Conservation (phyloP, 1,139 yeast genomes). For the Geotrichum siamense region DNA sequence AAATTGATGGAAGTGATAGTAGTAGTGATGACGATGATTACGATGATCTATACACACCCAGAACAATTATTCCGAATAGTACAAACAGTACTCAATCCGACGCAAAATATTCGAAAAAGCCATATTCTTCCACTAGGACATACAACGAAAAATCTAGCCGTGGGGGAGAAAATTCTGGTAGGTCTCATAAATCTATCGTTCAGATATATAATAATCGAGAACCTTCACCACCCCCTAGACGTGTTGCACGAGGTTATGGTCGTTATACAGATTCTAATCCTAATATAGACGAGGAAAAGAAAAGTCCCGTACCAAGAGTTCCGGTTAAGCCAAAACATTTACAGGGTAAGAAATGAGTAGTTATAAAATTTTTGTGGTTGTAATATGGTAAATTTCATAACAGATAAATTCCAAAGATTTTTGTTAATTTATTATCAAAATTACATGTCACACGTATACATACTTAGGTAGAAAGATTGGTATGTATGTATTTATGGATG, state of each 20-base stretch:
- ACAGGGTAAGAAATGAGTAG: conserved; percentile 29
- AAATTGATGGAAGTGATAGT: conserved; percentile 1
- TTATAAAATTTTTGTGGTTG: not conserved
- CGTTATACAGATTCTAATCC: conserved; percentile 48
- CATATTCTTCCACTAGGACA: not conserved
- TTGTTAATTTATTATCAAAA: no score
- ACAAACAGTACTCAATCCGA: conserved; percentile 18
- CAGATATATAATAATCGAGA: conserved; percentile 47
- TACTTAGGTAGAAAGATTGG: no score
- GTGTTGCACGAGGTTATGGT: conserved; percentile 75
- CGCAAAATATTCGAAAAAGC: not conserved
- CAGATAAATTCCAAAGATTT: no score
- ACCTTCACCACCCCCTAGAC: conserved; percentile 42
- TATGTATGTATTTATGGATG: no score
- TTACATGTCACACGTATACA: no score
- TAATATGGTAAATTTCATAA: no score
- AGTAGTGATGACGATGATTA: conserved; percentile 1
- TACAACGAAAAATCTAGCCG: not conserved
- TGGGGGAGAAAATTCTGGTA: not conserved
- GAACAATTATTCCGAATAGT: conserved; percentile 3
- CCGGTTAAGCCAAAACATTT: conserved; percentile 53
- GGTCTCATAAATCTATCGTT: conserved; percentile 53
- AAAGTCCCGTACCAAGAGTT: conserved; percentile 38
- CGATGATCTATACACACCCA: not conserved
- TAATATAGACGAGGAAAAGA: not conserved